These are phyloP conservation scores for Pleurostoma richardsiae DNA, from an alignment of 2,329 filamentous ascomycete genomes.

Conservation along the genomic window DNA sequence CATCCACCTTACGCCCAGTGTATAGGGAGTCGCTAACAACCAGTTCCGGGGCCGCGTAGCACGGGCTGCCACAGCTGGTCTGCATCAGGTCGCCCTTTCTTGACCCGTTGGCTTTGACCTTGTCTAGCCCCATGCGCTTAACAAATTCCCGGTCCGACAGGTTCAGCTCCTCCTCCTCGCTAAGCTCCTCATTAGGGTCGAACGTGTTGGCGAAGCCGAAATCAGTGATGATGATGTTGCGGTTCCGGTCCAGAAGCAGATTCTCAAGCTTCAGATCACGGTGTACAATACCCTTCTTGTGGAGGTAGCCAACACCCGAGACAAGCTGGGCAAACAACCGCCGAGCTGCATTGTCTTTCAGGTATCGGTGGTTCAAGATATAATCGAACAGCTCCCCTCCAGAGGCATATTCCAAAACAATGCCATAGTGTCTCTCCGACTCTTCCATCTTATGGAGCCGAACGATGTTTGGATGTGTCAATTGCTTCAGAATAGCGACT, in stretches of 20 bases:
- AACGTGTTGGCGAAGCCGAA: slow-evolving; percentile 99
- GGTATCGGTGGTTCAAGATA: slow-evolving; percentile 92
- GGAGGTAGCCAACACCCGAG: slow-evolving; percentile 92
- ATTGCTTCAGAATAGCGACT: slow-evolving; percentile 83
- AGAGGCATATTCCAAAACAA: slow-evolving; percentile 96
- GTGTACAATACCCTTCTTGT: slow-evolving; percentile 98
- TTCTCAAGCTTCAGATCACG: slow-evolving; percentile 97
- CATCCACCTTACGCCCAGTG: slow-evolving; percentile 95
- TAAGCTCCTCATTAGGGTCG: slow-evolving; percentile 79
- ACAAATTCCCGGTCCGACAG: slow-evolving; percentile 84
- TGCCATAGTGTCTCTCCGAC: slow-evolving; percentile 94
- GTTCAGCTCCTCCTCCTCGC: slow-evolving; percentile 84
- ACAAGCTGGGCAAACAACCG: slow-evolving; percentile 92
- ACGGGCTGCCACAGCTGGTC: slow-evolving; percentile 96
- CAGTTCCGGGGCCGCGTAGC: slow-evolving; percentile 93
- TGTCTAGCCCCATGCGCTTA: slow-evolving; percentile 80
- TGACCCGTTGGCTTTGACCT: slow-evolving; percentile 66
- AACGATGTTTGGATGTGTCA: slow-evolving; percentile 92
- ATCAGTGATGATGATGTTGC: slow-evolving; percentile 99
- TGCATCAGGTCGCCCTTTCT: slow-evolving; percentile 95
- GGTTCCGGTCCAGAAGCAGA: slow-evolving; percentile 86
- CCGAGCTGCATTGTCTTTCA: slow-evolving; percentile 89
- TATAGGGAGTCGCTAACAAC: slow-evolving; percentile 97
- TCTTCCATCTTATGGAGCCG: slow-evolving; percentile 97
- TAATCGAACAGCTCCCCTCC: slow-evolving; percentile 98